A percentile compares a stretch with the other conserved stretches of the same genome.
Evolutionary conservation across 2,329 filamentous ascomycete species (phyloP).

Genomic region (Scytalidium sp.): DNA sequence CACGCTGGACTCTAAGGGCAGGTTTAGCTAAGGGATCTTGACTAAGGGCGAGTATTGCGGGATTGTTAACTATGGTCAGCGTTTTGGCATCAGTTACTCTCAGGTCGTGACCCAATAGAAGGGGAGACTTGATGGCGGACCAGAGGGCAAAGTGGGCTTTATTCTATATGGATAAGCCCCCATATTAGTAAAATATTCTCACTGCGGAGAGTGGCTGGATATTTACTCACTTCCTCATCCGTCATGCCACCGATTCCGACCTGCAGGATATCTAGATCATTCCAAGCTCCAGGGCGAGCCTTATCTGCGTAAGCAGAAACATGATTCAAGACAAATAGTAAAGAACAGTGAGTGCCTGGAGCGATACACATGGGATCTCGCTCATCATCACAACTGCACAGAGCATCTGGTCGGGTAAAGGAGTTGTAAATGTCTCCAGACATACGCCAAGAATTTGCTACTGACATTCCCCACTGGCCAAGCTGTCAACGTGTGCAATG

Average conservation of each 20-base stretch:
- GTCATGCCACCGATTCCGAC: constrained; percentile 20
- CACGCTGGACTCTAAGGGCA: constrained; percentile 14
- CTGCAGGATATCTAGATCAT: constrained; percentile 20
- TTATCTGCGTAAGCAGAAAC: constrained; percentile 14
- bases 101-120: constrained; percentile 18
- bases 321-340: constrained; percentile 16
- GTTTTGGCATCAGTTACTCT: constrained; percentile 10
- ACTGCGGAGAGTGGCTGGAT: constrained; percentile 15
- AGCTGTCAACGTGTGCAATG: not conserved
- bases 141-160: constrained; percentile 19
- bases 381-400: constrained; percentile 27
- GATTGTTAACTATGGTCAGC: constrained; percentile 18
- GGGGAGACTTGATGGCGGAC: constrained; percentile 17
- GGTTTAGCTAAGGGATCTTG: constrained; percentile 18
- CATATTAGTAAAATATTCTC: not conserved
- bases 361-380: constrained; percentile 1
- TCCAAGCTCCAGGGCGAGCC: constrained; percentile 18
- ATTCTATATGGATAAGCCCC: constrained; percentile 6
- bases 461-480: constrained; percentile 17
- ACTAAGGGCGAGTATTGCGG: constrained; percentile 14
- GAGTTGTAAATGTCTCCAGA: constrained; percentile 28
- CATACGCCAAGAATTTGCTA: constrained; percentile 27
- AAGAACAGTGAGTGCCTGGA: constrained; percentile 13
- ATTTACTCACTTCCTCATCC: constrained; percentile 12
- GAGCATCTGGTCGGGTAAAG: constrained; percentile 33